These are phyloP conservation scores for Viola pubescens DNA, from an alignment of 441 rosid genomes.

Conservation along the genomic window DNA sequence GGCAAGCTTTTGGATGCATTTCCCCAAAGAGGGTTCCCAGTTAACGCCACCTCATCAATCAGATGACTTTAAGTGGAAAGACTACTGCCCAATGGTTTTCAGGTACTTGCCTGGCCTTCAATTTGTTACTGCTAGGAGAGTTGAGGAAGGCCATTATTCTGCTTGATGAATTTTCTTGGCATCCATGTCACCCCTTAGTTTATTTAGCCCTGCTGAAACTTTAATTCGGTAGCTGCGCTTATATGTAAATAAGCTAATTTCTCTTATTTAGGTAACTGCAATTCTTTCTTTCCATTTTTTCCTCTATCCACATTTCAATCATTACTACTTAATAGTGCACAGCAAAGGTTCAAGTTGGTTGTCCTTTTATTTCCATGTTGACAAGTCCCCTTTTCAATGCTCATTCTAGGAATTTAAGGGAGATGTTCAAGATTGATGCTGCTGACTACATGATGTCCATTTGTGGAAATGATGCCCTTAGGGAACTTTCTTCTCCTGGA, in stretches of 20 bases:
- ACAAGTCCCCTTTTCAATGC: constrained; percentile 11
- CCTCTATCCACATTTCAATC: background rate
- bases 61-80: constrained; percentile 95
- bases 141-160: background rate
- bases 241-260: constrained; percentile 1
- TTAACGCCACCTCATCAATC: constrained; percentile 90
- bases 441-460: constrained; percentile 99
- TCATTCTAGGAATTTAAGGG: constrained; percentile 71
- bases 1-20: constrained; percentile 97
- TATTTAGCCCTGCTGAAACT: background rate
- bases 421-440: constrained; percentile 97
- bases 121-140: background rate
- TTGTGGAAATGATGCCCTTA: constrained; percentile 91
- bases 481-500: constrained; percentile 98
- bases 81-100: constrained; percentile 97
- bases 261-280: background rate
- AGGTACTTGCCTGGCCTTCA: constrained; percentile 38
- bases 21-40: constrained; percentile 86
- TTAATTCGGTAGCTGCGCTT: background rate
- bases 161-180: background rate
- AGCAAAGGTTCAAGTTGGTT: background rate
- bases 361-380: constrained; percentile 8
- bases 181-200: background rate
- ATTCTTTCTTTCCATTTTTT: background rate
- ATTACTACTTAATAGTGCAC: too few species aligned